Percentiles rank a stretch among this genome's conserved stretches.
These are phyloP conservation scores for Lodderomyces elongisporus DNA, from an alignment of 1,139 yeast genomes.

Conservation along the genomic window DNA sequence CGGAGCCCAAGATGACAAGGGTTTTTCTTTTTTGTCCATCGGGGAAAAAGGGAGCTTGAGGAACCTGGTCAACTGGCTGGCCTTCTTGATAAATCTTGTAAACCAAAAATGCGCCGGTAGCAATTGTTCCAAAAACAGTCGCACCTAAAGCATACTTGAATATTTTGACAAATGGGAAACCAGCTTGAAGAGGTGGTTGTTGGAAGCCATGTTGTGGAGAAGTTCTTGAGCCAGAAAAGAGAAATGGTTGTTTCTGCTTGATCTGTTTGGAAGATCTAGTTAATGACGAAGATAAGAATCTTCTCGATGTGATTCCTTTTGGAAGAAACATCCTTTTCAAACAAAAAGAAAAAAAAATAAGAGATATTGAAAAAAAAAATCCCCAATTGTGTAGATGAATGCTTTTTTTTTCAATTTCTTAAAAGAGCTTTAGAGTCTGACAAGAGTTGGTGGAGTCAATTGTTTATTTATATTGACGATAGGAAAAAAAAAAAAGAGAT, in stretches of 20 bases:
- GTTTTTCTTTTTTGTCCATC: slow-evolving; percentile 81
- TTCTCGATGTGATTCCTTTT: too few relatives aligned
- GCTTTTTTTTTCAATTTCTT: too few relatives aligned
- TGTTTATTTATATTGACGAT: neutral
- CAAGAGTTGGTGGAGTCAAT: too few relatives aligned
- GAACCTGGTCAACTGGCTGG: slow-evolving; percentile 51
- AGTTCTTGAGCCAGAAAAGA: neutral
- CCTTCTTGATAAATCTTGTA: slow-evolving; percentile 59
- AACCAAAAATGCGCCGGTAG: slow-evolving; percentile 44
- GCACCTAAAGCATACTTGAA: slow-evolving; percentile 30
- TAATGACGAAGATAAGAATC: too few relatives aligned
- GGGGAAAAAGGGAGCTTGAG: slow-evolving; percentile 53
- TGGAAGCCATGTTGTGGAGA: too few relatives aligned
- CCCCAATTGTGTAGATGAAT: too few relatives aligned
- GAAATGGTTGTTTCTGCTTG: too few relatives aligned
- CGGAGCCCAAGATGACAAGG: slow-evolving; percentile 84
- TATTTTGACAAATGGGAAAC: slow-evolving; percentile 17
- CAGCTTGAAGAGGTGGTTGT: slow-evolving; percentile 4
- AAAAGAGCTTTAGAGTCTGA: too few relatives aligned
- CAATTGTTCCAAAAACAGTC: slow-evolving; percentile 25
- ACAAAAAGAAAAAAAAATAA: too few relatives aligned
- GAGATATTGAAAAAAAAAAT: too few relatives aligned
- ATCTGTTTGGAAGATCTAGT: slow-evolving; percentile 1
- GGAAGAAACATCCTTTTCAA: too few relatives aligned
- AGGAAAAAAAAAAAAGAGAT: neutral